These are phyloP conservation scores for Phytophthora citricola DNA, from an alignment of 352 stramenopile genomes.

Conservation along the genomic window DNA sequence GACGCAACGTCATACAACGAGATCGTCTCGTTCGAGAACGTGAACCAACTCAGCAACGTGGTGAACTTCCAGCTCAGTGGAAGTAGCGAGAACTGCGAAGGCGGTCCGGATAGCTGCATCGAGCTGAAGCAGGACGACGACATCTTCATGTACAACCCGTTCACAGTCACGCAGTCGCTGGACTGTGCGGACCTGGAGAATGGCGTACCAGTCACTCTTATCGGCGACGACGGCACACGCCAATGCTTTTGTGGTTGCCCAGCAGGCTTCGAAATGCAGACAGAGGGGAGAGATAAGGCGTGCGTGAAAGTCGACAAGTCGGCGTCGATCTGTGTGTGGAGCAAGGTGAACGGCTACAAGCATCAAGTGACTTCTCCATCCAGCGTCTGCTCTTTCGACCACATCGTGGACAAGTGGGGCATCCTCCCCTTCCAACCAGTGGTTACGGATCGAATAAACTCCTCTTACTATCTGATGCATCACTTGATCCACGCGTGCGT, in stretches of 20 bases:
- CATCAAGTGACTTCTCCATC: slow-evolving; percentile 31
- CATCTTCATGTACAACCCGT: slow-evolving; percentile 75
- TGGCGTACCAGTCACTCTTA: slow-evolving; percentile 56
- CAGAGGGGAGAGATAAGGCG: slow-evolving; percentile 14
- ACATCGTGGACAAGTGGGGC: slow-evolving; percentile 44
- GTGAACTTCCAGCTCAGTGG: slow-evolving; percentile 50
- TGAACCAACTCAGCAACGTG: slow-evolving; percentile 29
- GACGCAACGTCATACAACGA: slow-evolving; percentile 43
- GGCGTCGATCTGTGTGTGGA: slow-evolving; percentile 53
- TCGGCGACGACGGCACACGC: slow-evolving; percentile 37
- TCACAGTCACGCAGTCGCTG: slow-evolving; percentile 46
- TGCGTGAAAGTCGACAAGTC: slow-evolving; percentile 35
- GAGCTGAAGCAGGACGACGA: slow-evolving; percentile 43
- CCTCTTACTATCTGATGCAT: slow-evolving; percentile 29
- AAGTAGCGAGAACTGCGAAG: slow-evolving; percentile 17
- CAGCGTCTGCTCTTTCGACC: slow-evolving; percentile 39
- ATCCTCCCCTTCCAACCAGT: slow-evolving; percentile 57
- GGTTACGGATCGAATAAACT: slow-evolving; percentile 50
- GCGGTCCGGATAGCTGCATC: slow-evolving; percentile 40
- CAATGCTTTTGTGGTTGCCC: slow-evolving; percentile 70
- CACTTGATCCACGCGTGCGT: slow-evolving; percentile 22
- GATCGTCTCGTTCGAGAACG: slow-evolving; percentile 39
- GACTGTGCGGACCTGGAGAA: slow-evolving; percentile 43
- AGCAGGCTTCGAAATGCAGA: slow-evolving; percentile 43
- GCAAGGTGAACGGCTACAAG: slow-evolving; percentile 31